A percentile compares a stretch with the other conserved stretches of the same genome.
These are phyloP conservation scores for Erucastrum elatum DNA, from an alignment of 345 rosid genomes.

Conservation along the genomic window DNA sequence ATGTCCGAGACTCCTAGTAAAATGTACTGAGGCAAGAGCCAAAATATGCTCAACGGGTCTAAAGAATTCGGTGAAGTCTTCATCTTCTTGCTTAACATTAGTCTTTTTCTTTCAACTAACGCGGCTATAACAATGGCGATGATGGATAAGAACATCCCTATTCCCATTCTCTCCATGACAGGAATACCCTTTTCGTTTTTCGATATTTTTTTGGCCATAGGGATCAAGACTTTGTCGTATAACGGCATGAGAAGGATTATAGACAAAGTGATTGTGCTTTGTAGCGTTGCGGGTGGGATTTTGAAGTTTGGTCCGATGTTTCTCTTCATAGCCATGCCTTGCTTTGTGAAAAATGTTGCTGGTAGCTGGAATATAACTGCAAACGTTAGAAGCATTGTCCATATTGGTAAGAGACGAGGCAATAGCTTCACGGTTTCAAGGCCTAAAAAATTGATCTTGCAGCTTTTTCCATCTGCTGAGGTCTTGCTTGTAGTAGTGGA, in stretches of 20 bases:
- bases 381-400: conserved; percentile 86
- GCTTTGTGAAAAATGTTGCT: conserved; percentile 85
- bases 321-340: conserved; percentile 83
- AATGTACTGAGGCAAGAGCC: conserved; percentile 86
- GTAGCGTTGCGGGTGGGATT: conserved; percentile 92
- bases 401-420: conserved; percentile 68
- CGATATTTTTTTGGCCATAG: conserved; percentile 46
- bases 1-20: conserved; percentile 81
- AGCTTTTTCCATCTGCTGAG: conserved; percentile 18
- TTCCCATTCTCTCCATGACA: conserved; percentile 84
- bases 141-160: conserved; percentile 80
- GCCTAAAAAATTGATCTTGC: conserved; percentile 22
- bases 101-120: conserved; percentile 66
- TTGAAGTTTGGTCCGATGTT: conserved; percentile 67
- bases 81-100: conserved; percentile 40
- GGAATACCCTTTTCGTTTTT: conserved; percentile 52
- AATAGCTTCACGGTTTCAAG: conserved; percentile 51
- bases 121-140: conserved; percentile 84
- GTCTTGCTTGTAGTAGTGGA: conserved; percentile 22
- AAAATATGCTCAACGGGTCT: conserved; percentile 66
- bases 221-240: conserved; percentile 67
- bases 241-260: conserved; percentile 86
- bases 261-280: conserved; percentile 83
- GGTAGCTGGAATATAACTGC: conserved; percentile 93
- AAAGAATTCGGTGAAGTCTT: conserved; percentile 15